phyloP scores from a whole-genome alignment of 768 basidiomycete species.

The Termitomyces titanicus region DNA sequence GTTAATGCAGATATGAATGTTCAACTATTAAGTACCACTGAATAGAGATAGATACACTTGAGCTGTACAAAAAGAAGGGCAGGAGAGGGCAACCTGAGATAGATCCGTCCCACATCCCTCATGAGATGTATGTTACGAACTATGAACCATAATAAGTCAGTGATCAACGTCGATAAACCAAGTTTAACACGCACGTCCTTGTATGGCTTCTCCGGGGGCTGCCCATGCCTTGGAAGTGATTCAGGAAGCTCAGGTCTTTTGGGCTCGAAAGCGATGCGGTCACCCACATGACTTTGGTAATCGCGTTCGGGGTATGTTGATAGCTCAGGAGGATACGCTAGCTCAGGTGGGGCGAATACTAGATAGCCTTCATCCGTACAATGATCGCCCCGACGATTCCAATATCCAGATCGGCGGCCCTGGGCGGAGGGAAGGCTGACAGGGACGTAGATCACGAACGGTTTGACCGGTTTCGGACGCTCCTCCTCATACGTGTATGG shows the following conservation, averaged over 20 bases:
- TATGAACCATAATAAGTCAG: background rate
- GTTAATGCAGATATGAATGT: background rate
- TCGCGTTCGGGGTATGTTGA: slow-evolving; percentile 51
- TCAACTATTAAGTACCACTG: background rate
- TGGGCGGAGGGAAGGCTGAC: slow-evolving; percentile 23
- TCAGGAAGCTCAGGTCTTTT: slow-evolving; percentile 56
- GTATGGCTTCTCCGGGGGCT: background rate
- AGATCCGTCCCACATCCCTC: background rate
- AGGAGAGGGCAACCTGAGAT: background rate
- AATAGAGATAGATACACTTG: background rate
- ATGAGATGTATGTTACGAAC: background rate
- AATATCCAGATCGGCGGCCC: slow-evolving; percentile 44
- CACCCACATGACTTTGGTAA: slow-evolving; percentile 52
- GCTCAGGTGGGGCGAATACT: slow-evolving; percentile 60
- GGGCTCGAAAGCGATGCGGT: slow-evolving; percentile 35
- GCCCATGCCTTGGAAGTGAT: slow-evolving; percentile 40
- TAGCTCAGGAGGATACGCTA: slow-evolving; percentile 60
- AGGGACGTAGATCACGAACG: slow-evolving; percentile 11
- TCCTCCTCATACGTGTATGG: slow-evolving; percentile 11
- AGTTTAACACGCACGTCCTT: background rate
- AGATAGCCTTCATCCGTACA: slow-evolving; percentile 51
- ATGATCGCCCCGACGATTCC: slow-evolving; percentile 78
- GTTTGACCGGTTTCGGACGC: slow-evolving; percentile 10
- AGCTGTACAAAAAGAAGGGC: background rate
- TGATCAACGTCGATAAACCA: no score